These are phyloP conservation scores for Raphanus hybrid DNA, from an alignment of 441 rosid species.

Conservation along the genomic window DNA sequence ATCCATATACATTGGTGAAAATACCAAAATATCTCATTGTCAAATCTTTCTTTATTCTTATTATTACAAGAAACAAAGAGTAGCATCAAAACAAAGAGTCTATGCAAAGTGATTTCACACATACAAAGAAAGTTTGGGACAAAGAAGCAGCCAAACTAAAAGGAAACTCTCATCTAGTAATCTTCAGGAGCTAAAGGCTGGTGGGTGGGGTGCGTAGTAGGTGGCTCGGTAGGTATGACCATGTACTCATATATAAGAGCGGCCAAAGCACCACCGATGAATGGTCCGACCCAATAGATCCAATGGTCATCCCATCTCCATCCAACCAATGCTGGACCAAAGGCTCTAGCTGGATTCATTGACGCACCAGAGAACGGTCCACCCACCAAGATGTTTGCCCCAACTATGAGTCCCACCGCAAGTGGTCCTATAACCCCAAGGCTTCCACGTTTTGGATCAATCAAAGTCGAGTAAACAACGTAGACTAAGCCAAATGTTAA, in stretches of 20 bases:
- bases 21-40: not conserved
- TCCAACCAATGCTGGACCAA: constrained; percentile 85
- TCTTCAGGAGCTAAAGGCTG: constrained; percentile 85
- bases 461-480: constrained; percentile 62
- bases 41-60: constrained; percentile 34
- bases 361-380: constrained; percentile 85
- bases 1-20: constrained; percentile 15
- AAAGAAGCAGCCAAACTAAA: not conserved
- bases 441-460: constrained; percentile 85
- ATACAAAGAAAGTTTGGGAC: not conserved
- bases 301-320: constrained; percentile 91
- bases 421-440: constrained; percentile 72
- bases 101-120: constrained; percentile 30
- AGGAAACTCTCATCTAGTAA: constrained; percentile 47
- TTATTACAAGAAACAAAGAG: constrained; percentile 23
- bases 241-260: constrained; percentile 69
- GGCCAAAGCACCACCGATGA: constrained; percentile 69
- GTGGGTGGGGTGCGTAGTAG: constrained; percentile 48
- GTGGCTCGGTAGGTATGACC: constrained; percentile 63
- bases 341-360: constrained; percentile 86
- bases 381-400: constrained; percentile 76
- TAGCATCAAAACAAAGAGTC: constrained; percentile 23
- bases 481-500: constrained; percentile 72
- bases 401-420: constrained; percentile 69
- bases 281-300: constrained; percentile 89